A percentile compares a stretch with the other conserved stretches of the same genome.
Evolutionary conservation across 352 stramenopile genomes (phyloP).

Genomic region (Globisporangium parvum): DNA sequence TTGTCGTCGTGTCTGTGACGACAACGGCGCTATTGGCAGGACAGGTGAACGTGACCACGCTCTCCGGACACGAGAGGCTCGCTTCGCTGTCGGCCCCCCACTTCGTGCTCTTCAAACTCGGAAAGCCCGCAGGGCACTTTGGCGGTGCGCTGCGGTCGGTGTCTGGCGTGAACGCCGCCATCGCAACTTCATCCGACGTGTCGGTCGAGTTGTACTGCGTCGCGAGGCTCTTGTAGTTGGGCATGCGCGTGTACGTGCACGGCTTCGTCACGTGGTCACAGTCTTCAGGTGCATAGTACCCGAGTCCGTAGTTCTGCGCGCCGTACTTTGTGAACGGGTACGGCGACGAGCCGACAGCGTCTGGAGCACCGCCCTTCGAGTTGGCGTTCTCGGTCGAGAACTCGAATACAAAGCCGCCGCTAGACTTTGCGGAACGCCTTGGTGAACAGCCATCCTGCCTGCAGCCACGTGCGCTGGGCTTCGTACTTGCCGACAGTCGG

Average conservation of each 20-base stretch:
- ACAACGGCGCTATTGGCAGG: neutral
- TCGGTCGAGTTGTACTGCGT: slow-evolving; percentile 41
- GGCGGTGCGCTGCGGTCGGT: slow-evolving; percentile 19
- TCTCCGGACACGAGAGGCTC: slow-evolving; percentile 21
- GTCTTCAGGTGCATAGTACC: slow-evolving; percentile 69
- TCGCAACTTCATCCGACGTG: slow-evolving; percentile 23
- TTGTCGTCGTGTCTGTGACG: too few relatives aligned
- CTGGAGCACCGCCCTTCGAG: slow-evolving; percentile 28
- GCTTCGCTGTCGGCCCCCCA: slow-evolving; percentile 36
- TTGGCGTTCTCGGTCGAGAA: slow-evolving; percentile 78
- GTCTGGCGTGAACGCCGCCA: slow-evolving; percentile 29
- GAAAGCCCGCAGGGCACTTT: slow-evolving; percentile 16
- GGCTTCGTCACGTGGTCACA: slow-evolving; percentile 50
- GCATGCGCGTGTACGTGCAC: slow-evolving; percentile 73
- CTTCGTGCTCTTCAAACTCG: slow-evolving; percentile 24
- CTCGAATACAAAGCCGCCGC: slow-evolving; percentile 75
- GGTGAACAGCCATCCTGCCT: slow-evolving; percentile 52
- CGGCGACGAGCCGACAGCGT: neutral
- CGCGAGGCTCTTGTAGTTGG: slow-evolving; percentile 67
- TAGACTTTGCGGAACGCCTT: slow-evolving; percentile 41
- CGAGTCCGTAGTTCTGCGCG: slow-evolving; percentile 80
- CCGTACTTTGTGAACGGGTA: slow-evolving; percentile 76
- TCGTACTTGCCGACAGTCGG: slow-evolving; percentile 50
- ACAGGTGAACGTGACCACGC: slow-evolving; percentile 6
- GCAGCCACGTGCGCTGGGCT: slow-evolving; percentile 56